phyloP scores from a whole-genome alignment of 768 basidiomycete species.

The Phylloporus scabripes region DNA sequence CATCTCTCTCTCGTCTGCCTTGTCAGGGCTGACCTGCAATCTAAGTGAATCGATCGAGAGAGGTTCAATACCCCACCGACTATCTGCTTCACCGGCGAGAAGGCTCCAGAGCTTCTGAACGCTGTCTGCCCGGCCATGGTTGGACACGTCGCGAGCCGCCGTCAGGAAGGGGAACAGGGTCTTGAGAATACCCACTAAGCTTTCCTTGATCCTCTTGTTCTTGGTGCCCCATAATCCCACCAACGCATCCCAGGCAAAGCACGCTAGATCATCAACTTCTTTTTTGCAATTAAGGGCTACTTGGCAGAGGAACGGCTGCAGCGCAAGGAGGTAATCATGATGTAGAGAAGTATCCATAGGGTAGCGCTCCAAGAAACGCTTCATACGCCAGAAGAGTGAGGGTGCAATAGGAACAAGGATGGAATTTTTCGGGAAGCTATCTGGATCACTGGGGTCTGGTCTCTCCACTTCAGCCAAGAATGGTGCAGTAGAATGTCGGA shows the following conservation, averaged over 20 bases:
- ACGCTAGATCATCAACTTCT: conserved; percentile 56
- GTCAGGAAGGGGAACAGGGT: conserved; percentile 69
- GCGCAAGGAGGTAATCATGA: conserved; percentile 61
- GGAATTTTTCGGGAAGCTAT: conserved; percentile 30
- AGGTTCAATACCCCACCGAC: conserved; percentile 57
- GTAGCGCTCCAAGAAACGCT: conserved; percentile 60
- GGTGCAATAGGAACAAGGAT: conserved; percentile 26
- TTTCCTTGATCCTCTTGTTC: conserved; percentile 71
- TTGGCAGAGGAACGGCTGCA: conserved; percentile 66
- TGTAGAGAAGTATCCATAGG: conserved; percentile 74
- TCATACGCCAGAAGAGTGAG: conserved; percentile 53
- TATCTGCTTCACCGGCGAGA: conserved; percentile 59
- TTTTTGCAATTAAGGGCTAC: conserved; percentile 70
- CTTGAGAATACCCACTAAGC: conserved; percentile 66
- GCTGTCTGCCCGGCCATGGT: conserved; percentile 41
- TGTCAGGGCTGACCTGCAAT: conserved; percentile 37
- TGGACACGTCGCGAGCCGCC: conserved; percentile 27
- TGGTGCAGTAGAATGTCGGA: conserved; percentile 54
- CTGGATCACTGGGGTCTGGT: conserved; percentile 18
- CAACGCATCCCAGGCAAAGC: conserved; percentile 55
- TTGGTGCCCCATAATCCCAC: conserved; percentile 76
- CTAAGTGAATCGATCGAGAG: conserved; percentile 64
- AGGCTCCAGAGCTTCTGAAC: conserved; percentile 49
- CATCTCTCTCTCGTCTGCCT: conserved; percentile 28
- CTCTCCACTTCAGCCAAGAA: conserved; percentile 40